phyloP scores from a whole-genome alignment of 2,329 filamentous ascomycete genomes.

The Arthrobotrys megalospora region DNA sequence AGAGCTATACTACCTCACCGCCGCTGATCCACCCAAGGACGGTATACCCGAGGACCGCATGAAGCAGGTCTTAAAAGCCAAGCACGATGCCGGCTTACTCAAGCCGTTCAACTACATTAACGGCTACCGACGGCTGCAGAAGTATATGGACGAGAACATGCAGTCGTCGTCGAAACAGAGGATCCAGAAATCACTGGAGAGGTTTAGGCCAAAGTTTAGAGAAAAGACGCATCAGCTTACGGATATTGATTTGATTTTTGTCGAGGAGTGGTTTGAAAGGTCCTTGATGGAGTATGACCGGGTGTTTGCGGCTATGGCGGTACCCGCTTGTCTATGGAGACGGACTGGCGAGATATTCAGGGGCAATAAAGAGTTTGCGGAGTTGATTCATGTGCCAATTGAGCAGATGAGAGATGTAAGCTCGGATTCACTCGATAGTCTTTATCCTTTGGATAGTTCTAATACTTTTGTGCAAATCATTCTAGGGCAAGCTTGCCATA shows the following conservation, averaged over 20 bases:
- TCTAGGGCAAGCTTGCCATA: slow-evolving; percentile 89
- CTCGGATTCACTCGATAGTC: slow-evolving; percentile 62
- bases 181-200: slow-evolving; percentile 90
- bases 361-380: slow-evolving; percentile 98
- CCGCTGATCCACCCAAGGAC: slow-evolving; percentile 89
- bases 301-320: slow-evolving; percentile 98
- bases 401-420: slow-evolving; percentile 90
- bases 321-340: slow-evolving; percentile 97
- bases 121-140: slow-evolving; percentile 88
- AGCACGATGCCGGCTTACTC: slow-evolving; percentile 93
- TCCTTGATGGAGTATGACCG: slow-evolving; percentile 98
- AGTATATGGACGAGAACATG: slow-evolving; percentile 92
- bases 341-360: slow-evolving; percentile 97
- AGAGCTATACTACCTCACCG: slow-evolving; percentile 94
- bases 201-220: slow-evolving; percentile 94
- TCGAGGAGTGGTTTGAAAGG: slow-evolving; percentile 99
- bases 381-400: slow-evolving; percentile 92
- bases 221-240: slow-evolving; percentile 93
- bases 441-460: slow-evolving; percentile 46
- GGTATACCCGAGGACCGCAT: slow-evolving; percentile 89
- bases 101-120: slow-evolving; percentile 99
- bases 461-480: slow-evolving; percentile 17
- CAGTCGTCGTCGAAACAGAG: slow-evolving; percentile 86
- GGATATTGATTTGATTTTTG: slow-evolving; percentile 92
- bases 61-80: slow-evolving; percentile 92